A percentile compares a stretch with the other conserved stretches of the same genome.
These are phyloP conservation scores for Rosa multiflora DNA, from an alignment of 306 rosid genomes.

Conservation along the genomic window DNA sequence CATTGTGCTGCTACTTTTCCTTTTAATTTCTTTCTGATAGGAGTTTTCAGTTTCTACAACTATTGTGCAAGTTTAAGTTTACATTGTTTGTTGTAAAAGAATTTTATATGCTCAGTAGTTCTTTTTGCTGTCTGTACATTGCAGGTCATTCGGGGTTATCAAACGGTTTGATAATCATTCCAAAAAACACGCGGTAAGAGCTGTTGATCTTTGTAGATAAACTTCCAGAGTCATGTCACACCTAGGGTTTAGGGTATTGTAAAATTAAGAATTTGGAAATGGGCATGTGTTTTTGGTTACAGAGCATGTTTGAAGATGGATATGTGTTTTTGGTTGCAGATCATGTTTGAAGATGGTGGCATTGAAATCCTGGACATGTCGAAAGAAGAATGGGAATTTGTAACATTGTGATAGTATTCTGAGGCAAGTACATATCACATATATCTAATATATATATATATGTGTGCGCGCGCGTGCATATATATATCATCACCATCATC, in stretches of 20 bases:
- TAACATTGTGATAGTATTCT: slow-evolving; percentile 39
- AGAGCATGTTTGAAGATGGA: slow-evolving; percentile 86
- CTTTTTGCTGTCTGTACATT: slow-evolving; percentile 19
- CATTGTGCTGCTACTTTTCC: neutral
- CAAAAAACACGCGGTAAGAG: slow-evolving; percentile 61
- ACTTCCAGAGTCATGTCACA: neutral
- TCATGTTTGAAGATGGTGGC: slow-evolving; percentile 77
- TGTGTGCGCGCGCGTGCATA: neutral
- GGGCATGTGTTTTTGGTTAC: slow-evolving; percentile 23
- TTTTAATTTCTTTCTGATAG: neutral
- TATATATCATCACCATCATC: neutral
- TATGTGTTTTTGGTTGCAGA: slow-evolving; percentile 43
- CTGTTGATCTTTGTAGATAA: slow-evolving; percentile 15
- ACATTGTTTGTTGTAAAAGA: neutral
- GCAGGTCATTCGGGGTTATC: slow-evolving; percentile 73
- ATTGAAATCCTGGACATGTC: slow-evolving; percentile 68
- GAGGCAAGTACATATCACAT: slow-evolving; percentile 4
- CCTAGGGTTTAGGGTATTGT: neutral
- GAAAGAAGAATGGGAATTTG: slow-evolving; percentile 81
- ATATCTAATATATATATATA: too few relatives aligned
- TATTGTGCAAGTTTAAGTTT: neutral
- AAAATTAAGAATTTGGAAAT: neutral
- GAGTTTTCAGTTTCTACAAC: neutral
- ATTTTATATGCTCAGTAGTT: neutral
- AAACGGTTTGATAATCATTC: slow-evolving; percentile 64